Conservation (phyloP, 2,329 filamentous ascomycete genomes). For the Colletotrichum lentis region DNA sequence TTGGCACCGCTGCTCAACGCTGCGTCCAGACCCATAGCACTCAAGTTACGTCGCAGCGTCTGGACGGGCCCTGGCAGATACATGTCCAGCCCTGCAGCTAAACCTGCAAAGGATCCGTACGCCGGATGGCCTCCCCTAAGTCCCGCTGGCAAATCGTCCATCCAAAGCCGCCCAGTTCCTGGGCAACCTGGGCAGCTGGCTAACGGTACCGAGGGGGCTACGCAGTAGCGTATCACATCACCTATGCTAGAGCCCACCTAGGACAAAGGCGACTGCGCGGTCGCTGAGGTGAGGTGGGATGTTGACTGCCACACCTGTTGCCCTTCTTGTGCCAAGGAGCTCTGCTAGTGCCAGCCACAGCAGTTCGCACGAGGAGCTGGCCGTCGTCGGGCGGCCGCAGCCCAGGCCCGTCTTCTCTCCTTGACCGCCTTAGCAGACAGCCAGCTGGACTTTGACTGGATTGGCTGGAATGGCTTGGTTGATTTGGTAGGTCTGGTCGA, state of each 20-base stretch:
- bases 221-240: background rate
- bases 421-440: slow-evolving; percentile 6
- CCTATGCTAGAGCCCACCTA: background rate
- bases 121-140: slow-evolving; percentile 4
- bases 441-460: slow-evolving; percentile 18
- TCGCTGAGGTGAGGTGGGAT: slow-evolving; percentile 21
- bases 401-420: slow-evolving; percentile 21
- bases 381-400: slow-evolving; percentile 24
- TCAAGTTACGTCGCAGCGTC: slow-evolving; percentile 6
- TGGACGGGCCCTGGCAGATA: slow-evolving; percentile 33
- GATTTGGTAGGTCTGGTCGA: background rate
- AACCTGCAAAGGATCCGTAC: slow-evolving; percentile 12
- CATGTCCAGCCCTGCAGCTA: slow-evolving; percentile 20
- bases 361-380: slow-evolving; percentile 30
- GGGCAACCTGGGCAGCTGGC: slow-evolving; percentile 19
- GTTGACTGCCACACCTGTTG: slow-evolving; percentile 29
- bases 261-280: background rate
- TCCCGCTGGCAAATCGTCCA: slow-evolving; percentile 17
- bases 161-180: slow-evolving; percentile 22
- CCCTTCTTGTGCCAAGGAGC: background rate
- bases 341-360: slow-evolving; percentile 17
- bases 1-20: slow-evolving; percentile 5
- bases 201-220: background rate
- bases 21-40: slow-evolving; percentile 3
- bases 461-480: slow-evolving; percentile 4